Base-by-base conservation (phyloP, 2,329 filamentous ascomycete species). In the Pleoardoris graminearum region DNA sequence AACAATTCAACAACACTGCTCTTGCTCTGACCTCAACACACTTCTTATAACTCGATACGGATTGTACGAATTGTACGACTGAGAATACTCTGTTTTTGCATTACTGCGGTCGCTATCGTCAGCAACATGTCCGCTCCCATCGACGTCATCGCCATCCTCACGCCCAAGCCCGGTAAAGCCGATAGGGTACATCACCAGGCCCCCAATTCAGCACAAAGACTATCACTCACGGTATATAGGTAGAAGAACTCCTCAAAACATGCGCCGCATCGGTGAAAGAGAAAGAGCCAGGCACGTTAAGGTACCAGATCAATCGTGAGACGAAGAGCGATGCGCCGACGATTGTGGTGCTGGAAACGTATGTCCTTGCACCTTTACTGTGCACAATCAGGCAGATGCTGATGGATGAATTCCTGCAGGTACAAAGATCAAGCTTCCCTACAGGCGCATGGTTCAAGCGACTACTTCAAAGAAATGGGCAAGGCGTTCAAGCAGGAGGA, bases 321-420 rank as follows among this genome's bases (percentile, higher is more conserved):
- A 58, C 53, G 5, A 63, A 67, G 16, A 64, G 65, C 12, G 62
- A 69, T 37, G 49, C 55, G 16, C 65, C 68, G 0, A 51, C 54
- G 1, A 65, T 72, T 30, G 47, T 72, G 12, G 65, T 73, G 56
- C 53, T 71, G 1, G 71, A 73, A 50, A 72, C 65, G 68, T 72
- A 53, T 32, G 65, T 30, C n/a, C 17, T 11, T 22, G 25, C 25
- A n/a, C 21, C 6, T 33, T 10, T 10, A 22, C 10, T 16, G 10
- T 19, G 8, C n/a, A 12, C n/a, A 21, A 17, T 33, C 30, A n/a
- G n/a, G n/a, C 30, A 3, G 14, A n/a, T 17, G 14, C 22, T 39
- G 17, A 44, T 55, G n/a, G 52, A 23, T 10, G 2, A 3, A 30
- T 21, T 27, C 6, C 5, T 21, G n/a, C 25, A 71, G 69, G 10